Evolutionary conservation across 495 filamentous ascomycete species (phyloP).

Genomic region (Podospora pseudoanserina): DNA sequence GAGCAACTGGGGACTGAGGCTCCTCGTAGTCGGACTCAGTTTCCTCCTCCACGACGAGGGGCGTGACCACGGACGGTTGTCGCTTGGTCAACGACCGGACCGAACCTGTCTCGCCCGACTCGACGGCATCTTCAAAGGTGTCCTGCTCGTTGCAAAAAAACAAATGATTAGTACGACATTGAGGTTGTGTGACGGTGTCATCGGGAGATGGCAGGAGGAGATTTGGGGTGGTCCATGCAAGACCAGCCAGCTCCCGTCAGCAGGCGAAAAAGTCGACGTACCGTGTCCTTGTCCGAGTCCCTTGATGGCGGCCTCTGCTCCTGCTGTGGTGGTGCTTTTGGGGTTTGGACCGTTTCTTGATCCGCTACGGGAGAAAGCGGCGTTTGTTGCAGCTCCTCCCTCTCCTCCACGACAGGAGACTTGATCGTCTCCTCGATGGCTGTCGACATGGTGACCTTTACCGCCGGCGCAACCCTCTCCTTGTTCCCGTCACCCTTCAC

Average conservation of each 20-base stretch:
- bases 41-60: constrained; percentile 26
- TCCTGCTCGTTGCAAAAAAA: constrained; percentile 49
- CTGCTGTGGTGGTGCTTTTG: neutral
- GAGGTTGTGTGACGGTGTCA: constrained; percentile 18
- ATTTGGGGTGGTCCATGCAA: neutral
- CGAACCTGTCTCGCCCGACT: constrained; percentile 55
- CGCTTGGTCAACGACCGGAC: constrained; percentile 48
- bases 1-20: constrained; percentile 19
- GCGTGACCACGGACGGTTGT: constrained; percentile 41
- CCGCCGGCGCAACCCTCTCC: neutral
- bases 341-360: neutral
- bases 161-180: constrained; percentile 14
- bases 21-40: constrained; percentile 30
- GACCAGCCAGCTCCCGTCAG: neutral
- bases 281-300: constrained; percentile 39
- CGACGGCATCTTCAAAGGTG: constrained; percentile 72
- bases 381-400: constrained; percentile 1
- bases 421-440: constrained; percentile 1
- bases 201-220: neutral
- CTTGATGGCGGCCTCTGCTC: constrained; percentile 13
- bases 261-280: constrained; percentile 21
- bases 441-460: neutral
- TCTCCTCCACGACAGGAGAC: constrained; percentile 1
- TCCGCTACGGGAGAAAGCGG: constrained; percentile 2
- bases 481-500: neutral